These are phyloP conservation scores for Huntiella savannae DNA, from an alignment of 2,329 filamentous ascomycete genomes.

Conservation along the genomic window DNA sequence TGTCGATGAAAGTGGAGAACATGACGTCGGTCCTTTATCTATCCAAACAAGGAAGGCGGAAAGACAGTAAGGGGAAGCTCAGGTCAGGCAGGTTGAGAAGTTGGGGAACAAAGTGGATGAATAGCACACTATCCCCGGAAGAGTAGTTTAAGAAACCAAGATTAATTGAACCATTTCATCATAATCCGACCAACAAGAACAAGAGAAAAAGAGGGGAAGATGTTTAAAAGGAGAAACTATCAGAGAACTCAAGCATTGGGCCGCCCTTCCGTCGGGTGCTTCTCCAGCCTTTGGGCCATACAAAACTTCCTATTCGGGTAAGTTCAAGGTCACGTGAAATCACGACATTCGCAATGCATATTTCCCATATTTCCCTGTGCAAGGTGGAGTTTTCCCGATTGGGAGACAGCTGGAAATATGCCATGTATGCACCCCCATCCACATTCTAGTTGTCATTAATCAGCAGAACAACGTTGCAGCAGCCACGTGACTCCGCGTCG, in stretches of 20 bases:
- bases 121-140: slow-evolving; percentile 8
- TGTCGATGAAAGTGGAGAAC: neutral
- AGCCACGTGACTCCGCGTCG: too few species aligned
- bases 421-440: too few species aligned
- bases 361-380: slow-evolving; percentile 8
- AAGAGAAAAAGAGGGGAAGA: too few species aligned
- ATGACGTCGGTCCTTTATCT: neutral
- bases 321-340: slow-evolving; percentile 11
- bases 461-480: too few species aligned
- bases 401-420: too few species aligned
- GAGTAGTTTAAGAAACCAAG: neutral
- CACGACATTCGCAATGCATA: slow-evolving; percentile 8
- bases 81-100: neutral
- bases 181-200: too few species aligned
- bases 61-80: slow-evolving; percentile 4
- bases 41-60: neutral
- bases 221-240: too few species aligned
- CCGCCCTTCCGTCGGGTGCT: neutral
- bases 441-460: too few species aligned
- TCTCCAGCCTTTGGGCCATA: neutral
- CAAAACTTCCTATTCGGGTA: slow-evolving; percentile 1
- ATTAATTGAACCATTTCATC: neutral
- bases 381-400: slow-evolving; percentile 3
- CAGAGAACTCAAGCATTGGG: too few species aligned
- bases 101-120: slow-evolving; percentile 9